Evolutionary conservation across 495 filamentous ascomycete species (phyloP), one percentile per base, ranked within the genome.

Genomic region (Penicillium macrosclerotiorum): DNA sequence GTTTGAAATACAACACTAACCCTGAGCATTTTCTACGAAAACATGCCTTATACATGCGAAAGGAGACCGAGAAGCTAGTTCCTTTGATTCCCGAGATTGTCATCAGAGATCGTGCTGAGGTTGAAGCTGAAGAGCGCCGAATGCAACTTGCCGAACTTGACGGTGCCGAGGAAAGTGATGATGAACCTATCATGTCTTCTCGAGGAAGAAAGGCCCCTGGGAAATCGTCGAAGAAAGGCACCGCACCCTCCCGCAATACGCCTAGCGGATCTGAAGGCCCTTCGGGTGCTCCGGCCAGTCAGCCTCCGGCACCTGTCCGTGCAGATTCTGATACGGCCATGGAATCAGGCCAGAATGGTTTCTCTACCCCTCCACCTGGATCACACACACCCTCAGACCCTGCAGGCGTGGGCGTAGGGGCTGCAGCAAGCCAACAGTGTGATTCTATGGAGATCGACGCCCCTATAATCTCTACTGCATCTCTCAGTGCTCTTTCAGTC

Each of bases 111-210:
- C 83, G 93, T 36, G 94, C 90, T 7, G 91, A 96, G 60, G 90
- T 97, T 2, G 93, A 99, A 64, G 93, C 93, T 33, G 94, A 97
- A 62, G 94, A 99, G 63, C 79, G 91, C 37, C 76, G 89, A 54
- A 80, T 88, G 53, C 87, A 92, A 54, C 73, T 84, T 47, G 78
- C 73, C 13, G 80, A 82, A 39, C 85, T 95, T 46, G 88, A 91
- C 51, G 90, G 89, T 44, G 89, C 75, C 1, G 88, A 84, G 37
- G 91, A 96, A 59, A 96, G 90, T 56, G 94, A 97, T 51, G 93
- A 99, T 62, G 94, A 97, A 65, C 93, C 94, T 17, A 95, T 97
- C 63, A 95, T 96, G 87, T 92, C 93, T 30, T 94, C 93, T 37
- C 81, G 94, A 46, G 94, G 93, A 39, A 84, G 94, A 22, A 95